These are phyloP conservation scores for Besnoitia besnoiti DNA, from an alignment of 169 alveolate species.

Conservation along the genomic window DNA sequence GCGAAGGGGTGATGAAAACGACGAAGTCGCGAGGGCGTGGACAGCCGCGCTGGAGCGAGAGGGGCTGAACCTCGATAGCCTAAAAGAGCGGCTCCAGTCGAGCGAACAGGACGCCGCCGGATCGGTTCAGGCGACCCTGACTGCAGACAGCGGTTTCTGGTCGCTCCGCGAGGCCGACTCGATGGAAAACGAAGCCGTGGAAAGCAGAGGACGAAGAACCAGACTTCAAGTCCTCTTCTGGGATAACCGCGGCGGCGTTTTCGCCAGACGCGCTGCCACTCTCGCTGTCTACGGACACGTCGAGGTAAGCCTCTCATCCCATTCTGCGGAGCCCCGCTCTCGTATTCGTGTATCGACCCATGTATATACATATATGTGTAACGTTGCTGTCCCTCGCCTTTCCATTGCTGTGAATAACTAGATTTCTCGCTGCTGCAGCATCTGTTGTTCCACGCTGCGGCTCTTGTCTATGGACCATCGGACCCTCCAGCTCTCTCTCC, in stretches of 20 bases:
- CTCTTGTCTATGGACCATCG: too few species aligned
- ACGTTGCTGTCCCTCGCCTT: too few species aligned
- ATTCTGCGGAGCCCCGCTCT: too few species aligned
- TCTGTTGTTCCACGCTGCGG: too few species aligned
- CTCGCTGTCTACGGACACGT: constrained; percentile 38
- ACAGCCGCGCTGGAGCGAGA: constrained; percentile 19
- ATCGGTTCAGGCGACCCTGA: not conserved
- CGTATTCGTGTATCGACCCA: too few species aligned
- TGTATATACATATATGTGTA: too few species aligned
- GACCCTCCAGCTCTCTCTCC: too few species aligned
- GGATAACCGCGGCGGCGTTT: constrained; percentile 31
- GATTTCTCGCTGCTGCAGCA: too few species aligned
- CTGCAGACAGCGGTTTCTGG: not conserved
- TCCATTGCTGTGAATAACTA: too few species aligned
- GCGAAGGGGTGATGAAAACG: constrained; percentile 25
- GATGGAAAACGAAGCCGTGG: constrained; percentile 38
- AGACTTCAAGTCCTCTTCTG: constrained; percentile 34
- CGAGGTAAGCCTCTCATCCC: constrained; percentile 43
- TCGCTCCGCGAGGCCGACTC: constrained; percentile 41
- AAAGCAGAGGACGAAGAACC: constrained; percentile 33
- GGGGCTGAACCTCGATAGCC: too few species aligned
- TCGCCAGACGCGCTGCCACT: not conserved
- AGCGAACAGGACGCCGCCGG: not conserved
- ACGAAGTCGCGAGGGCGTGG: constrained; percentile 29
- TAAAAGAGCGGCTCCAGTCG: constrained; percentile 22